Conservation (phyloP, 345 rosid species). For the Lepidium aucheri region DNA sequence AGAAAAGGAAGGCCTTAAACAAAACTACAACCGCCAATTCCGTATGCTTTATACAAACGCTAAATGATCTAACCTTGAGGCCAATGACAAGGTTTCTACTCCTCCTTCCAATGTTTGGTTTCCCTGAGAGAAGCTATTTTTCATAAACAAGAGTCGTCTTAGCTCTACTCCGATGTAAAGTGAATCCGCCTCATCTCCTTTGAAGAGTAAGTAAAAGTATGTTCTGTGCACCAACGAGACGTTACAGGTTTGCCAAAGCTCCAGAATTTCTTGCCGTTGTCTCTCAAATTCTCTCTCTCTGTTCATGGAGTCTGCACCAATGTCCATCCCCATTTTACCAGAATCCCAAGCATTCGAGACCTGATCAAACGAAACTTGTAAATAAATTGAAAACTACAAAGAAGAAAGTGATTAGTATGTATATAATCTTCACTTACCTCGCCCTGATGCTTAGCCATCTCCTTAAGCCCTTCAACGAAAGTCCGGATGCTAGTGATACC, state of each 20-base stretch:
- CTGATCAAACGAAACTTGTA: constrained; percentile 1
- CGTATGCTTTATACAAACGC: neutral
- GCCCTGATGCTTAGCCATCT: constrained; percentile 48
- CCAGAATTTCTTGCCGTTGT: constrained; percentile 57
- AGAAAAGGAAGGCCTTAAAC: neutral
- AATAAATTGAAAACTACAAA: neutral
- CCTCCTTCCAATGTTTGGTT: constrained; percentile 44
- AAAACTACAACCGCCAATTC: constrained; percentile 5
- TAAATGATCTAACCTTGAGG: constrained; percentile 50
- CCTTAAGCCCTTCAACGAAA: constrained; percentile 79
- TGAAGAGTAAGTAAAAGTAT: constrained; percentile 82
- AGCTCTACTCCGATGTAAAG: constrained; percentile 93
- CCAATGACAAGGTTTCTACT: constrained; percentile 43
- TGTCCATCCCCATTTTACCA: constrained; percentile 37
- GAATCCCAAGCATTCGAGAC: neutral
- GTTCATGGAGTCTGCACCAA: constrained; percentile 47
- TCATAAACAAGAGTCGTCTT: constrained; percentile 77
- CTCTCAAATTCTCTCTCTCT: constrained; percentile 57
- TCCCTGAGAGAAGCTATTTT: constrained; percentile 61
- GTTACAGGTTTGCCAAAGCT: constrained; percentile 82
- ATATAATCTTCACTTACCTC: constrained; percentile 2
- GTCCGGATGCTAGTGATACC: constrained; percentile 68
- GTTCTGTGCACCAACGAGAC: constrained; percentile 87
- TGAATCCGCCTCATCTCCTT: constrained; percentile 81
- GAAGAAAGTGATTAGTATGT: neutral